phyloP scores from a whole-genome alignment of 371 early-diverging fungal species.

The Mortierella sp. region DNA sequence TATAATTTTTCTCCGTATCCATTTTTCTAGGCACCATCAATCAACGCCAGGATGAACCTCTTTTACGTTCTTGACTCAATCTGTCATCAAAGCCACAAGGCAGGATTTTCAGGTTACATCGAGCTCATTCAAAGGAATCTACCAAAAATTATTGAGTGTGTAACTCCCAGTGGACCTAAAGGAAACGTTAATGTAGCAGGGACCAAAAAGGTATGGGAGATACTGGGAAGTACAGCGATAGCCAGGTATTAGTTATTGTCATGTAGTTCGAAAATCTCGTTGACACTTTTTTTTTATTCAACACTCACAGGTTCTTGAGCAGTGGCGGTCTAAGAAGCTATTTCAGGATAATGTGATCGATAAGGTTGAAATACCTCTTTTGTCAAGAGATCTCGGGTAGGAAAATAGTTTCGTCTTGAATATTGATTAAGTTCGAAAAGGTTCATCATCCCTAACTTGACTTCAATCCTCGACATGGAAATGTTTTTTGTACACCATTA shows the following conservation, averaged over 20 bases:
- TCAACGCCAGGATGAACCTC: conserved; percentile 78
- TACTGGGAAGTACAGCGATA: neutral
- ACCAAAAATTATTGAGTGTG: conserved; percentile 65
- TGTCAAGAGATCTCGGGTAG: conserved; percentile 62
- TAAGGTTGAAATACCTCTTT: conserved; percentile 63
- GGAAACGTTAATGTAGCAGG: conserved; percentile 79
- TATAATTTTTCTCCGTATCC: neutral
- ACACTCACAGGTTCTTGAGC: conserved; percentile 29
- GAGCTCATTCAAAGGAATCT: conserved; percentile 73
- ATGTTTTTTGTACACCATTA: conserved; percentile 6
- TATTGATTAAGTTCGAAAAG: neutral
- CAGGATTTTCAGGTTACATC: conserved; percentile 67
- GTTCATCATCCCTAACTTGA: no score
- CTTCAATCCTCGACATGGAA: neutral
- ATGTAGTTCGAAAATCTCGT: neutral
- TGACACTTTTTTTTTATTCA: neutral
- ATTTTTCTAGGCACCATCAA: conserved; percentile 60
- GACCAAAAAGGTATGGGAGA: conserved; percentile 69
- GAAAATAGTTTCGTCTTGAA: neutral
- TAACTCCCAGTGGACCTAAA: conserved; percentile 73
- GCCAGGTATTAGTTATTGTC: neutral
- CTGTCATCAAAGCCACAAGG: conserved; percentile 67
- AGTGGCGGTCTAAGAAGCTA: conserved; percentile 33
- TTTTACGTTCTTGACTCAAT: conserved; percentile 83
- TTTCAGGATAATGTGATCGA: conserved; percentile 62